Base-by-base conservation (phyloP, 2,329 filamentous ascomycete genomes). In the Zarea fungicola region DNA sequence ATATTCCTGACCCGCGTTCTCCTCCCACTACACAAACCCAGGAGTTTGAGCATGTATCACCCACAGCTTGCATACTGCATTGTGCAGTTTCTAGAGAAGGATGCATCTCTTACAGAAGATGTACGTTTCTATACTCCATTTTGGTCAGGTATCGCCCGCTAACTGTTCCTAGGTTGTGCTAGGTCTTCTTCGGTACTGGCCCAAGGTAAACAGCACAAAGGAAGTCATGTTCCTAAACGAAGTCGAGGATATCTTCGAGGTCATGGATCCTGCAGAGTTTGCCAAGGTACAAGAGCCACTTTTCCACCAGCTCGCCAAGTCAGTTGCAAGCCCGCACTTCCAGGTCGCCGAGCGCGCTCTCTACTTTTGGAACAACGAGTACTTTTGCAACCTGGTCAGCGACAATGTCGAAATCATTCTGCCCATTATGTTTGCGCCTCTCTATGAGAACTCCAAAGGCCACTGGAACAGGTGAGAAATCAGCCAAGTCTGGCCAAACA, bases 331-430 rank as follows among this genome's bases (percentile, higher is more conserved):
- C 65, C 93, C 93, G 42, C 93, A 99, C 69, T 99, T 99, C 74
- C 93, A 99, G 75, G 93, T 99, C 51, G 93, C 93, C 16, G 93
- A 99, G 72, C 84, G 93, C 56, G 93, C 93, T 5, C 78, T 99
- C 23, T 99, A 99, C 72, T 99, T 99, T 74, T 99, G 93, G 93
- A 99, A 99, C 76, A 99, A 99, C 64, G 93, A 99, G 68, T 99
- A 99, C 68, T 99, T 99, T 72, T 99, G 93, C 76, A 99, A 97
- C 64, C 77, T 99, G 51, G 93, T 99, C 58, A 96, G 91, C 73
- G 93, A 99, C 71, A 99, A 99, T 61, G 93, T 99, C 48, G 92
- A 97, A 62, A 92, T 96, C 40, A 99, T 99, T 60, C 76, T 99
- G 37, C 93, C 93, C 4, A 99, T 99, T 65, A 99, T 99, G 93